These are phyloP conservation scores for Goffeauzyma gilvescens DNA, from an alignment of 768 basidiomycete species.

Conservation along the genomic window DNA sequence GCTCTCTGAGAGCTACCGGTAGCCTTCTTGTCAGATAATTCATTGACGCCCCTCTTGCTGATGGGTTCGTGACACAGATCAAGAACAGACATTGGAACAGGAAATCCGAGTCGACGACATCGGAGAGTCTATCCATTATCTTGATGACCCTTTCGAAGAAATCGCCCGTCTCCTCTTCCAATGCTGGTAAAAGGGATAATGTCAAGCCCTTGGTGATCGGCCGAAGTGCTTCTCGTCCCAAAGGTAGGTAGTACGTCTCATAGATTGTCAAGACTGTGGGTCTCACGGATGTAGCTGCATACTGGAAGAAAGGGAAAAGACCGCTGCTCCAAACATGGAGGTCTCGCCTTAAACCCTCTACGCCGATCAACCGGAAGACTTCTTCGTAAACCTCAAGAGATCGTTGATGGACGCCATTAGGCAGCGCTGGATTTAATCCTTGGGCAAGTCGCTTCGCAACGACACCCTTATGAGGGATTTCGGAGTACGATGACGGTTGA, in stretches of 20 bases:
- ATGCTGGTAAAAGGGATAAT: slow-evolving; percentile 73
- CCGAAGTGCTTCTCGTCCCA: slow-evolving; percentile 51
- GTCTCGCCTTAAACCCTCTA: slow-evolving; percentile 72
- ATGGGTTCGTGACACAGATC: slow-evolving; percentile 71
- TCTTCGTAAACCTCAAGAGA: slow-evolving; percentile 88
- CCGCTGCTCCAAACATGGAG: slow-evolving; percentile 86
- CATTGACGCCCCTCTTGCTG: slow-evolving; percentile 64
- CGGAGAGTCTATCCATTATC: slow-evolving; percentile 62
- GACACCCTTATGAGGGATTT: slow-evolving; percentile 82
- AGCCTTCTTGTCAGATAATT: slow-evolving; percentile 70
- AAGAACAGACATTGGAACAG: slow-evolving; percentile 94
- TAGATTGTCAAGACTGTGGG: slow-evolving; percentile 79
- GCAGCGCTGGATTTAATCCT: slow-evolving; percentile 91
- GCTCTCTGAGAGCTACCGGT: slow-evolving; percentile 34
- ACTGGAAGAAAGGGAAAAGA: slow-evolving; percentile 95
- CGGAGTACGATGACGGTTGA: slow-evolving; percentile 68
- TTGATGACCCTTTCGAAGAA: slow-evolving; percentile 81
- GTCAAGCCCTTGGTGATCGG: slow-evolving; percentile 90
- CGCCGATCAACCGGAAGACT: slow-evolving; percentile 76
- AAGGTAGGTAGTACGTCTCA: slow-evolving; percentile 73
- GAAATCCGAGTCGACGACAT: slow-evolving; percentile 65
- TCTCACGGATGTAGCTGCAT: slow-evolving; percentile 94
- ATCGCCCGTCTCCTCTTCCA: slow-evolving; percentile 95
- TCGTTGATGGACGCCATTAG: slow-evolving; percentile 88
- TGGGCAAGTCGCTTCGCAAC: slow-evolving; percentile 89